Evolutionary conservation across 345 rosid genomes (phyloP).

Genomic region (Boechera divaricarpa): DNA sequence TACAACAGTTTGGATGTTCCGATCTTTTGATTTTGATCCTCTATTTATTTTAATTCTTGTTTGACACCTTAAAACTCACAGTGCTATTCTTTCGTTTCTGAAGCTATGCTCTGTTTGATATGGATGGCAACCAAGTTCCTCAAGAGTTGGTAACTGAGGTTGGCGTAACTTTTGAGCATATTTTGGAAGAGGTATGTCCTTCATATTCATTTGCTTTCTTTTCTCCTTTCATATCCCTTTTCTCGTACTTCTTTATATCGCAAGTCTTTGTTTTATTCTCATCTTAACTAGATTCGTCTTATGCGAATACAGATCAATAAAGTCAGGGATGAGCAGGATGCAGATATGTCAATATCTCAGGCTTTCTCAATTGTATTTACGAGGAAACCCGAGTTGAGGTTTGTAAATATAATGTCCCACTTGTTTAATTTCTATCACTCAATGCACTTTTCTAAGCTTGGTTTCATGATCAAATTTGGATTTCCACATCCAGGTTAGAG

Average conservation of each 20-base stretch:
- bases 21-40: not conserved
- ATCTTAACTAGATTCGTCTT: constrained; percentile 33
- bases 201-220: not conserved
- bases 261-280: constrained; percentile 18
- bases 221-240: not conserved
- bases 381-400: constrained; percentile 90
- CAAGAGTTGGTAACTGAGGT: constrained; percentile 77
- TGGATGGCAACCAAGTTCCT: constrained; percentile 84
- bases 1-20: not conserved
- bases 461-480: constrained; percentile 13
- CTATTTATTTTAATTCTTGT: not conserved
- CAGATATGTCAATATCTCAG: constrained; percentile 73
- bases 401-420: constrained; percentile 12
- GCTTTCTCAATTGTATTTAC: constrained; percentile 77
- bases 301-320: constrained; percentile 66
- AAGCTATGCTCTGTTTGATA: constrained; percentile 76
- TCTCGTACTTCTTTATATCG: not conserved
- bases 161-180: constrained; percentile 75
- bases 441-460: constrained; percentile 3
- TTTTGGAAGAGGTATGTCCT: constrained; percentile 70
- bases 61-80: constrained; percentile 7
- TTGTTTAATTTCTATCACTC: not conserved
- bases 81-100: constrained; percentile 25
- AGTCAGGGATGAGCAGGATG: constrained; percentile 65
- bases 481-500: constrained; percentile 59